Evolutionary conservation across 2,329 filamentous ascomycete genomes (phyloP).

Genomic region (Fusarium sarcochroum): DNA sequence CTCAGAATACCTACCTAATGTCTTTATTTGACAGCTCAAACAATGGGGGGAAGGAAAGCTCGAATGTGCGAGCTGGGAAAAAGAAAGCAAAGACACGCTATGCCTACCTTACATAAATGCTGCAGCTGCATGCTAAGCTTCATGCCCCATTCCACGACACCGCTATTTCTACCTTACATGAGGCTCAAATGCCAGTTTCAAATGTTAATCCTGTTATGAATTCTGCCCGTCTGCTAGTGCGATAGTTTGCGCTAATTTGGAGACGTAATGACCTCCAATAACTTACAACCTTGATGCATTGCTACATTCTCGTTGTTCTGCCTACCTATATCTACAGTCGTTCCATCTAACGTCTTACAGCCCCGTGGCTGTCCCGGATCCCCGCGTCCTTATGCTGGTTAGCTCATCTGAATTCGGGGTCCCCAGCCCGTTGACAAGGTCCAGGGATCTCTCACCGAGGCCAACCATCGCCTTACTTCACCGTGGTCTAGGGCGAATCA

Average conservation of each 20-base stretch:
- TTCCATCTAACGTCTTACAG: not conserved
- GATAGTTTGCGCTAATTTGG: not conserved
- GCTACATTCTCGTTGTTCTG: not conserved
- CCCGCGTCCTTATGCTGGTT: constrained; percentile 10
- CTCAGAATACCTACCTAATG: not conserved
- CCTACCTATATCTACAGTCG: not conserved
- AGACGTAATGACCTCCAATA: not conserved
- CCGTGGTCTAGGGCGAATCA: constrained; percentile 23
- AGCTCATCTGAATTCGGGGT: constrained; percentile 9
- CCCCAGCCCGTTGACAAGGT: constrained; percentile 19
- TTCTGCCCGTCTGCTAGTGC: not conserved
- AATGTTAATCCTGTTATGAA: not conserved
- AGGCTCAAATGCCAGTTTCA: constrained; percentile 7
- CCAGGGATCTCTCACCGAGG: constrained; percentile 19
- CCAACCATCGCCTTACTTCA: constrained; percentile 4
- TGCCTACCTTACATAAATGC: not conserved
- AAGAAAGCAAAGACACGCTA: constrained; percentile 2
- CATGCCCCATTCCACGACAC: constrained; percentile 29
- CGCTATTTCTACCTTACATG: constrained; percentile 12
- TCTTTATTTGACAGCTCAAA: not conserved
- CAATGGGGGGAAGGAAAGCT: constrained; percentile 1
- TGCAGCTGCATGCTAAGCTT: constrained; percentile 8
- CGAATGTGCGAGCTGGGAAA: not conserved
- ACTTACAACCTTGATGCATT: not conserved
- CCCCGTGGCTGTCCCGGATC: constrained; percentile 2